Conservation (phyloP, 306 rosid genomes). For the Crotalaria pallida region DNA sequence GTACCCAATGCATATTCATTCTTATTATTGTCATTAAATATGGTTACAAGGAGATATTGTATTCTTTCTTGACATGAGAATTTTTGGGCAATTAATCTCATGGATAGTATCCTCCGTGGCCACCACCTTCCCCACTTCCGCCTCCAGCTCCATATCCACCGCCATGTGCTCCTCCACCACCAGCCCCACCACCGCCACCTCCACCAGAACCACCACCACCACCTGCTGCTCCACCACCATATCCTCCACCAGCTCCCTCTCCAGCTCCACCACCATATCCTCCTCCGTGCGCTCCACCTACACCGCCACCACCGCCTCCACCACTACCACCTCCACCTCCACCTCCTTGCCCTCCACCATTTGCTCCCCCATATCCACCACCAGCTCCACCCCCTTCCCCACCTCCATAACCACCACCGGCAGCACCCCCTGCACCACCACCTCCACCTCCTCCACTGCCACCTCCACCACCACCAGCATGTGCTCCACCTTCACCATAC, state of each 20-base stretch:
- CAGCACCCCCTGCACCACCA: constrained; percentile 20
- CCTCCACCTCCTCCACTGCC: constrained; percentile 28
- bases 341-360: constrained; percentile 32
- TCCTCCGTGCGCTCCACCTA: not conserved
- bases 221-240: constrained; percentile 8
- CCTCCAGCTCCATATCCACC: constrained; percentile 21
- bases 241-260: constrained; percentile 24
- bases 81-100: not conserved
- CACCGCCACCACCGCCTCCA: constrained; percentile 24
- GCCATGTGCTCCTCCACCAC: constrained; percentile 15
- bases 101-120: constrained; percentile 44
- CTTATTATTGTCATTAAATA: constrained; percentile 14
- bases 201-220: constrained; percentile 22
- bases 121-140: constrained; percentile 30
- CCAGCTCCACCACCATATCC: constrained; percentile 28
- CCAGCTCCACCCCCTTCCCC: constrained; percentile 32
- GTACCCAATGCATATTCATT: constrained; percentile 4
- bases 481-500: constrained; percentile 33
- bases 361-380: constrained; percentile 31
- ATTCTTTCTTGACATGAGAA: not conserved
- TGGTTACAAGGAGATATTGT: not conserved
- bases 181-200: constrained; percentile 13
- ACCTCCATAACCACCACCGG: constrained; percentile 26
- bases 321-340: constrained; percentile 29
- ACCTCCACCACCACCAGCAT: constrained; percentile 37